Evolutionary conservation across 1,284 basidiomycete genomes (phyloP).

Genomic region (Salmacisia buchloeana): DNA sequence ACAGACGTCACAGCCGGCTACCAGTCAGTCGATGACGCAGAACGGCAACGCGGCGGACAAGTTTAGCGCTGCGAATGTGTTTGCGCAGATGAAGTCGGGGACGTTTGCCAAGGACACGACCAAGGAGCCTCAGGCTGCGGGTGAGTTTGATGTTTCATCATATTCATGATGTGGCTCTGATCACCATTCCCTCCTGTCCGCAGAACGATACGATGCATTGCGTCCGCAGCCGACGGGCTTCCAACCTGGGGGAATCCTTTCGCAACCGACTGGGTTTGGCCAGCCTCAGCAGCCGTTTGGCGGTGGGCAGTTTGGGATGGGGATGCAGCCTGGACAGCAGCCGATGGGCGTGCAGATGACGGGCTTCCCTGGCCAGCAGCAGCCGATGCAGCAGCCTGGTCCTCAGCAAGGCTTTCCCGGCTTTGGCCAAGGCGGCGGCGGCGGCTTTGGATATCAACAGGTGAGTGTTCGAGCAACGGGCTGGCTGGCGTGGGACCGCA

Average conservation of each 20-base stretch:
- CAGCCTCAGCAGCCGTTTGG: constrained; percentile 5
- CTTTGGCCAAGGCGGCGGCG: not conserved
- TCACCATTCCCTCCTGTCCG: constrained; percentile 3
- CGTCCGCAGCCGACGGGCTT: constrained; percentile 49
- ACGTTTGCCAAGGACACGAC: not conserved
- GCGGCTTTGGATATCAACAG: not conserved
- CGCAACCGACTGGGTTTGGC: not conserved
- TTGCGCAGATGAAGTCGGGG: constrained; percentile 11
- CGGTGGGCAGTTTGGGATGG: not conserved
- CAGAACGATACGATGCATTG: constrained; percentile 39
- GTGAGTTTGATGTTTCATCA: constrained; percentile 4
- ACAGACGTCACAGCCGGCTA: constrained; percentile 28
- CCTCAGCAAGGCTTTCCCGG: not conserved
- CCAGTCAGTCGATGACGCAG: constrained; percentile 10
- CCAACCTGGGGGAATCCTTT: constrained; percentile 13
- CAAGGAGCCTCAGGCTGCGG: not conserved
- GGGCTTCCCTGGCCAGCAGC: constrained; percentile 1
- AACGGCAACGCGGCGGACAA: constrained; percentile 25
- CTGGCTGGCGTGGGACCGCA: no score
- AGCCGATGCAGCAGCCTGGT: not conserved
- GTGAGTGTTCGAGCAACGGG: constrained; percentile 1
- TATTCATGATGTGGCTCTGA: constrained; percentile 11
- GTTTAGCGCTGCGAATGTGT: constrained; percentile 18
- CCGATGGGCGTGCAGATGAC: constrained; percentile 8
- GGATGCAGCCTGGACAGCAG: no score